A percentile compares a stretch with the other conserved stretches of the same genome.
Evolutionary conservation across 176 grass and related monocot species (phyloP).

Genomic region (Rhipidocladum racemiflorum): DNA sequence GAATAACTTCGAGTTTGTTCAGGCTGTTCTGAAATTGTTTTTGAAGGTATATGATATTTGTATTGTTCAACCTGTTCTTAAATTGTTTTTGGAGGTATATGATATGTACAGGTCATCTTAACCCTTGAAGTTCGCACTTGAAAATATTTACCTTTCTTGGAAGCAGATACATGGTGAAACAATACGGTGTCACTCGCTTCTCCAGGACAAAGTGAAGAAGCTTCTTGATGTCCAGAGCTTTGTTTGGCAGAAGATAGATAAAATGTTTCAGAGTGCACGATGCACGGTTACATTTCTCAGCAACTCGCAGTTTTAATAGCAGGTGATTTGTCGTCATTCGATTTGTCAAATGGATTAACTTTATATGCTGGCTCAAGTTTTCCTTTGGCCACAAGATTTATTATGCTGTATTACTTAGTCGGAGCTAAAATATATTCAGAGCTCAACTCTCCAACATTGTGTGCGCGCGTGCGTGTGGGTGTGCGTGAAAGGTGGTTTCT

Average conservation of each 20-base stretch:
- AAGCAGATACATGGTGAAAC: constrained; percentile 93
- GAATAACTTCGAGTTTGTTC: constrained; percentile 96
- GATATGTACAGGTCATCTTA: not conserved
- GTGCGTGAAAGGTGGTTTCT: not conserved
- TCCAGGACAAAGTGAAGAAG: constrained; percentile 70
- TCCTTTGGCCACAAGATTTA: not conserved
- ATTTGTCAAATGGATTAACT: not conserved
- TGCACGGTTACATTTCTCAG: constrained; percentile 97
- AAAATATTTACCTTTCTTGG: constrained; percentile 2
- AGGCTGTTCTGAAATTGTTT: constrained; percentile 87
- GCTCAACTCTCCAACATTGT: not conserved
- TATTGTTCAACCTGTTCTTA: not conserved
- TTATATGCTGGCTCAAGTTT: not conserved
- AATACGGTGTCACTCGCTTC: constrained; percentile 39
- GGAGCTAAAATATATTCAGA: not conserved
- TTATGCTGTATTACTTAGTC: not conserved
- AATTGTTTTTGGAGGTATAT: not conserved
- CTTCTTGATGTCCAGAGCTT: constrained; percentile 87
- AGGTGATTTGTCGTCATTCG: constrained; percentile 15
- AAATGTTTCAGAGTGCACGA: constrained; percentile 76
- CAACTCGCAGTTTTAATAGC: constrained; percentile 73
- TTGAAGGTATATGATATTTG: constrained; percentile 60
- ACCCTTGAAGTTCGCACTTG: not conserved
- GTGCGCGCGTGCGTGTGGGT: too few species aligned
- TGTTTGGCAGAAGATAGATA: constrained; percentile 91